Base-by-base conservation (phyloP, 2,329 filamentous ascomycete species). In the Lomentospora prolificans region DNA sequence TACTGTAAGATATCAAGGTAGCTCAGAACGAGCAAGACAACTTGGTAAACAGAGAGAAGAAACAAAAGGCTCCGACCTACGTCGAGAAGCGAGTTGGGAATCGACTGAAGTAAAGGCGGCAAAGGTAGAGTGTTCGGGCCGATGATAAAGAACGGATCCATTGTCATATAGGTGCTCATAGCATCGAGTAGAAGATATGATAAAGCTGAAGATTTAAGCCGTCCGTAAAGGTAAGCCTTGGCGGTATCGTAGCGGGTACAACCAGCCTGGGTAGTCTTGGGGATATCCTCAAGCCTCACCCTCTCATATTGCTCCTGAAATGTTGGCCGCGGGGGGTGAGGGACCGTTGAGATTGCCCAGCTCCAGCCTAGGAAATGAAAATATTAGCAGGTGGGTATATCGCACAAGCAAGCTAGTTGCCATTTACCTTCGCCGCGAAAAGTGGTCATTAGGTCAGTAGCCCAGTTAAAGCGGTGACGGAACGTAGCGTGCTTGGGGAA, bases 101-200 rank as follows among this genome's bases (percentile, higher is more conserved):
- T 61, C 8, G 57, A 57, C 64, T 64, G 27, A 57, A 79, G 64
- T 67, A 77, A 61, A 64, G 72, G 54, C 58, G 84, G 68, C 58
- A 72, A 59, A 60, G 75, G 61, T 63, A 55, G 55, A 3, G 12
- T 52, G 48, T 61, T 55, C 2, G 71, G 69, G 1, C 81, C 77
- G 24, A 80, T 65, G 57, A 83, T 64, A 69, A 91, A 95, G 71
- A 92, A 95, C 0, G 86, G 84, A 63, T 97, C 92, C 55, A 81
- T 79, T 61, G 85, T 83, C 72, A 89, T 84, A 59, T 82, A 59
- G 1, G 84, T 77, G 63, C 87, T 87, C 54, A 89, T 68, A 5
- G 82, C 57, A 67, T 96, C 92, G 7, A 96, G 72, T 6, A 80
- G 58, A 10, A 94, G 60, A 65, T 89, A 94, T 60, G 75, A 74